Conservation (phyloP, 169 alveolate species). For the Cystoisospora suis region DNA sequence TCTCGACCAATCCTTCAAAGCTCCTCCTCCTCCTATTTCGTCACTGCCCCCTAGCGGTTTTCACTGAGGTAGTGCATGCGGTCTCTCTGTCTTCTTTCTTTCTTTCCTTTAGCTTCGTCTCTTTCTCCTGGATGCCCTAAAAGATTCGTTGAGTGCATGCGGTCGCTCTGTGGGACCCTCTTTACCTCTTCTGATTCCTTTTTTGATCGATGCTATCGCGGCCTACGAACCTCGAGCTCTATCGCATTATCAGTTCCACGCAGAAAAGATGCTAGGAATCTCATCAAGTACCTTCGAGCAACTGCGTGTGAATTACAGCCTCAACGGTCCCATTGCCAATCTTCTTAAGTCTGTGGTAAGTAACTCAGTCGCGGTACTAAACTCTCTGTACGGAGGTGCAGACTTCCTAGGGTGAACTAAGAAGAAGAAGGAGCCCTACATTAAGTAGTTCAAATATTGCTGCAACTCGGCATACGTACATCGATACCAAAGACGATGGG, state of each 20-base stretch:
- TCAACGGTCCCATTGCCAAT: conserved; percentile 1
- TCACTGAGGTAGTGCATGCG: neutral
- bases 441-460: too few species aligned
- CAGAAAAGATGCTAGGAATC: conserved; percentile 42
- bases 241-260: conserved; percentile 56
- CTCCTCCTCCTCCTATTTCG: too few species aligned
- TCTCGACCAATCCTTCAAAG: too few species aligned
- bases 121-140: conserved; percentile 8
- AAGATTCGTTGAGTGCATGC: neutral
- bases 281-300: conserved; percentile 50
- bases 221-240: conserved; percentile 62
- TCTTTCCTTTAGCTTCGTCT: neutral
- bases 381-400: too few species aligned
- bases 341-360: neutral
- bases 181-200: conserved; percentile 12
- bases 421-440: too few species aligned
- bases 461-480: too few species aligned
- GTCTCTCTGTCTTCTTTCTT: neutral
- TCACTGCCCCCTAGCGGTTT: too few species aligned
- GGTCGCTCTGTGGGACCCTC: neutral
- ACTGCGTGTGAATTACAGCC: conserved; percentile 34
- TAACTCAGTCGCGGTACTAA: neutral
- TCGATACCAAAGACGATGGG: too few species aligned
- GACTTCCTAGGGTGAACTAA: too few species aligned
- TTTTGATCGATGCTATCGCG: conserved; percentile 56